Conservation (phyloP, 345 rosid genomes). For the Pelargonium nanum region DNA sequence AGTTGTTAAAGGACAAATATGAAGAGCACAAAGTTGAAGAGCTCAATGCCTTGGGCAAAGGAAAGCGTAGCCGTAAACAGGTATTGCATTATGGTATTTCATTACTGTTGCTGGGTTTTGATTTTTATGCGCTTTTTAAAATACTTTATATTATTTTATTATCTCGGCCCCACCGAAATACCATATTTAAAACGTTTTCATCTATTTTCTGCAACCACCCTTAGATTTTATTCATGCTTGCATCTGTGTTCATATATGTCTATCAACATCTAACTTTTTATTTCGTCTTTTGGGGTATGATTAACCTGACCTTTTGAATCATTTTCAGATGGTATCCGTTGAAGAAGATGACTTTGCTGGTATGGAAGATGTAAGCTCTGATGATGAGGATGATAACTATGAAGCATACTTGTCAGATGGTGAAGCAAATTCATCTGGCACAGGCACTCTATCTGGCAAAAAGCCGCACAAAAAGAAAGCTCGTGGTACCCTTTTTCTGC, state of each 20-base stretch:
- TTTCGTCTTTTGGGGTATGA: constrained; percentile 11
- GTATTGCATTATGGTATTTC: constrained; percentile 22
- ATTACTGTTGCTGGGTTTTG: neutral
- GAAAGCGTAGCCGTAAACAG: constrained; percentile 96
- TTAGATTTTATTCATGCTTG: neutral
- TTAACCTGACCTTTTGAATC: neutral
- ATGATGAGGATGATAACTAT: constrained; percentile 90
- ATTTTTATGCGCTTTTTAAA: neutral
- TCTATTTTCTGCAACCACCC: neutral
- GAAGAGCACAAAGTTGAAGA: constrained; percentile 84
- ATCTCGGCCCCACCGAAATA: neutral
- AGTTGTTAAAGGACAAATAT: constrained; percentile 63
- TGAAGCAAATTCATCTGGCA: constrained; percentile 64
- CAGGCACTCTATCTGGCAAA: constrained; percentile 63
- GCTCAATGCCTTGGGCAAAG: constrained; percentile 79
- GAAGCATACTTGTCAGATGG: constrained; percentile 87
- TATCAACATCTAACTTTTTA: neutral
- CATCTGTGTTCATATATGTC: neutral
- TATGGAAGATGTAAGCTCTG: constrained; percentile 92
- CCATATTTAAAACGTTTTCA: neutral
- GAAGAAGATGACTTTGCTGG: constrained; percentile 99
- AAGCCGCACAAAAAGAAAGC: constrained; percentile 65
- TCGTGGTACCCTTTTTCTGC: constrained; percentile 43
- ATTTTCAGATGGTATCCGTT: constrained; percentile 77
- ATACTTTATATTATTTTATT: neutral